phyloP scores from a whole-genome alignment of 805 yeast genomes.

The Henningerozyma blattae region DNA sequence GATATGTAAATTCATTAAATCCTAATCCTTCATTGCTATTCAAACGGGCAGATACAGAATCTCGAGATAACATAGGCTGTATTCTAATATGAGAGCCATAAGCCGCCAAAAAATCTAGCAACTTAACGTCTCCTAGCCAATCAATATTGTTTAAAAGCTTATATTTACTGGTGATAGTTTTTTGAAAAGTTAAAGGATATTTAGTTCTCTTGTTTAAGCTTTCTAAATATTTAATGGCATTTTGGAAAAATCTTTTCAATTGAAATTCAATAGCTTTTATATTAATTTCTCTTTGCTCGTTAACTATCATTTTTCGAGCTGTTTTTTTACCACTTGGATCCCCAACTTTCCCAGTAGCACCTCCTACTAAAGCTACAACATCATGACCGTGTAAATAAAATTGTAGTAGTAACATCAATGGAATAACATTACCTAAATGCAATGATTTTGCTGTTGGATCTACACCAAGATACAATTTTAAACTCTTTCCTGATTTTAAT shows the following conservation, averaged over 20 bases:
- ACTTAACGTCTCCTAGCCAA: slow-evolving; percentile 77
- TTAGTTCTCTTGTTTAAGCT: slow-evolving; percentile 21
- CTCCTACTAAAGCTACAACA: slow-evolving; percentile 78
- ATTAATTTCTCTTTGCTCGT: slow-evolving; percentile 40
- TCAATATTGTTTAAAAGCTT: slow-evolving; percentile 48
- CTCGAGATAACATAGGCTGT: slow-evolving; percentile 79
- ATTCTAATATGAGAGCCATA: slow-evolving; percentile 76
- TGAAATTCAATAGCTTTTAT: slow-evolving; percentile 50
- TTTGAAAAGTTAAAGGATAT: not conserved
- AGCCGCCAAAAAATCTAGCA: slow-evolving; percentile 65
- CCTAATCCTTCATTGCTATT: slow-evolving; percentile 68
- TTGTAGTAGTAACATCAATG: slow-evolving; percentile 74
- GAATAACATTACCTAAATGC: slow-evolving; percentile 84
- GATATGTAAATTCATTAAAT: slow-evolving; percentile 89
- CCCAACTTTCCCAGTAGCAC: slow-evolving; percentile 93
- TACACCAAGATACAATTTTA: slow-evolving; percentile 82
- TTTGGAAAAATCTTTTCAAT: slow-evolving; percentile 43
- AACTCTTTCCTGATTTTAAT: slow-evolving; percentile 16
- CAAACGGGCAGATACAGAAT: slow-evolving; percentile 70
- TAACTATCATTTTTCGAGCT: slow-evolving; percentile 55
- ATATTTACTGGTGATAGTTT: slow-evolving; percentile 26
- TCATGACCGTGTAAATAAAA: slow-evolving; percentile 77
- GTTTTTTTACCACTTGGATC: slow-evolving; percentile 89
- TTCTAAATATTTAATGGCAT: slow-evolving; percentile 52
- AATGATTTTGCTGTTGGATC: slow-evolving; percentile 89